Evolutionary conservation across 192 early-diverging fungal genomes (phyloP), one percentile per base, ranked within the genome.

Genomic region (Backusella tarrabulga): DNA sequence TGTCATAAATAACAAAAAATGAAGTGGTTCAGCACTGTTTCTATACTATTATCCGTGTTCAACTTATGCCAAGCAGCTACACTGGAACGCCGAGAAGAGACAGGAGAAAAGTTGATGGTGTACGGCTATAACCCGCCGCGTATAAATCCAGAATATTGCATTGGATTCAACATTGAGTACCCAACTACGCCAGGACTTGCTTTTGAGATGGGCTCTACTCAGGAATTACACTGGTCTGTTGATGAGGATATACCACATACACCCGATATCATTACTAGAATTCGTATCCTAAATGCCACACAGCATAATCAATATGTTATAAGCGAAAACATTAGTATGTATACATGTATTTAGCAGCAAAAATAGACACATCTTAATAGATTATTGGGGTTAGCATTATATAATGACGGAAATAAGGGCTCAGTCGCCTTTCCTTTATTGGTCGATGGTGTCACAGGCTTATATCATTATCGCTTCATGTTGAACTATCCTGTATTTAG

Each of bases 381-480:
- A 60, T 23, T 52, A 0, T 40, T 46, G 40, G 44, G 67, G 36
- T 5, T 71, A 82, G 80, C 80, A 12, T 32, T 82, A 12, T 70
- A 72, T 34, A 77, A 63, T 54, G 34, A 82, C 12, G 77, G 44
- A 21, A 82, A 78, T 34, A 60, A 35, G 8, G 80, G 80, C 23
- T 52, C 34, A 23, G 56, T 50, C 34, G 71, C 42, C 8, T 78
- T 78, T 70, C 74, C 34, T 35, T 32, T 82, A 36, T 32, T 56
- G 26, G 73, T 82, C 0, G 70, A 82, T 32, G 77, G 70, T 68
- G 46, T 71, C 35, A 82, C 73, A 41, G 77, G 77, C 36, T 41
- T 82, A 17, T 82, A 82, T 60, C 80, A 82, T 73, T 82, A 82
- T 41, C 76, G 80, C 60, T 70, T 82, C 68, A 82, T 82, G 80